Evolutionary conservation across 169 alveolate species (phyloP).

Genomic region (Plasmodium gaboni): DNA sequence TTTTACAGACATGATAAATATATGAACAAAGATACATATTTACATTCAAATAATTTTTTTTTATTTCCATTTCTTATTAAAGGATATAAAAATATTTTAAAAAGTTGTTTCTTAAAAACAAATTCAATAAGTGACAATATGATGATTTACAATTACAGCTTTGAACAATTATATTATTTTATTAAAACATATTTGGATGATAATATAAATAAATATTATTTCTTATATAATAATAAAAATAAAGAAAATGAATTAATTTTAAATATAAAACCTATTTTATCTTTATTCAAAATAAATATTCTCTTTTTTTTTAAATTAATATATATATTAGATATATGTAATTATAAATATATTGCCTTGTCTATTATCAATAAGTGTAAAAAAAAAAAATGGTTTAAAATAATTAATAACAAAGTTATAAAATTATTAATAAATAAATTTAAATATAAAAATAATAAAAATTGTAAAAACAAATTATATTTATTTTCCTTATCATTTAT

Average conservation of each 20-base stretch:
- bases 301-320: conserved; percentile 28
- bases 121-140: background rate
- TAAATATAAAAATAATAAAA: background rate
- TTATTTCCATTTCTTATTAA: background rate
- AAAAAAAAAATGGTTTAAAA: too few relatives aligned
- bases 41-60: too few relatives aligned
- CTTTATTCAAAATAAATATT: conserved; percentile 13
- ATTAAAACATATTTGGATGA: conserved; percentile 18
- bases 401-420: background rate
- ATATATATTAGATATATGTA: conserved; percentile 1
- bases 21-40: too few relatives aligned
- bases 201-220: background rate
- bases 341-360: background rate
- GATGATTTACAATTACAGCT: conserved; percentile 26
- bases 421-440: conserved; percentile 9
- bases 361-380: background rate
- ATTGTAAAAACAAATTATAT: background rate
- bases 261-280: conserved; percentile 13
- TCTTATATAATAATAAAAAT: background rate
- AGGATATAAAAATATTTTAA: conserved; percentile 28
- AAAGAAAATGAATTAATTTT: background rate
- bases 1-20: too few relatives aligned
- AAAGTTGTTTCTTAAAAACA: background rate
- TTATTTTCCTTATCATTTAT: background rate
- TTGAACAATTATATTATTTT: conserved; percentile 23